Evolutionary conservation across 345 rosid genomes (phyloP).

Genomic region (Euclidium syriacum): DNA sequence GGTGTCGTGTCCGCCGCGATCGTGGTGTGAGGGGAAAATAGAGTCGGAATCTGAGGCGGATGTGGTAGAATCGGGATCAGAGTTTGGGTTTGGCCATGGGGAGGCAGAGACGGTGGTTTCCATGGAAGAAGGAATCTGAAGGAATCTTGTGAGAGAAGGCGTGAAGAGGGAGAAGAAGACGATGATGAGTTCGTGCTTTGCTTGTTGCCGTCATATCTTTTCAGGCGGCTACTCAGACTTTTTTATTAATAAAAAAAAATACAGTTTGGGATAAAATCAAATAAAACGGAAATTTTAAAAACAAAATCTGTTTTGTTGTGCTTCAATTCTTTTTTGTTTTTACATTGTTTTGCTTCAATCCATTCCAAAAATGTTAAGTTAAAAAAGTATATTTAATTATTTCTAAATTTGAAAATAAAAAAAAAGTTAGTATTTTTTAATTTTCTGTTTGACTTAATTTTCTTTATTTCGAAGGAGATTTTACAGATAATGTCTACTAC

Average conservation of each 20-base stretch:
- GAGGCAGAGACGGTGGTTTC: conserved; percentile 70
- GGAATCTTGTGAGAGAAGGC: conserved; percentile 6
- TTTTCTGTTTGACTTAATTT: too few relatives aligned
- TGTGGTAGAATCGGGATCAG: conserved; percentile 10
- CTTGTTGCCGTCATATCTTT: conserved; percentile 29
- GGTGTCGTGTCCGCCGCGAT: conserved; percentile 25
- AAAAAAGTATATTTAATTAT: too few relatives aligned
- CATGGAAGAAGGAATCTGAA: conserved; percentile 36
- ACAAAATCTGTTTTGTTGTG: neutral
- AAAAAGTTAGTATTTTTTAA: too few relatives aligned
- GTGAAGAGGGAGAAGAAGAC: neutral
- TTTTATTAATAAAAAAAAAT: neutral
- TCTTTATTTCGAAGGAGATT: too few relatives aligned
- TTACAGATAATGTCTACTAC: too few relatives aligned
- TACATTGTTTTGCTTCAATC: too few relatives aligned
- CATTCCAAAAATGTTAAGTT: too few relatives aligned
- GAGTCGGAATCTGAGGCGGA: conserved; percentile 16
- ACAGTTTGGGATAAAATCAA: neutral
- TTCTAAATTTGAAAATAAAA: too few relatives aligned
- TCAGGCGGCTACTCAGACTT: conserved; percentile 23
- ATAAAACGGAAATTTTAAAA: neutral
- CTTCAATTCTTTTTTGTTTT: too few relatives aligned
- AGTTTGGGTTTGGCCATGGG: conserved; percentile 46
- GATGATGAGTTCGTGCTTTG: conserved; percentile 23
- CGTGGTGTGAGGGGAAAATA: conserved; percentile 22